Conservation (phyloP, 495 filamentous ascomycete genomes). For the Neurospora tetraspora region DNA sequence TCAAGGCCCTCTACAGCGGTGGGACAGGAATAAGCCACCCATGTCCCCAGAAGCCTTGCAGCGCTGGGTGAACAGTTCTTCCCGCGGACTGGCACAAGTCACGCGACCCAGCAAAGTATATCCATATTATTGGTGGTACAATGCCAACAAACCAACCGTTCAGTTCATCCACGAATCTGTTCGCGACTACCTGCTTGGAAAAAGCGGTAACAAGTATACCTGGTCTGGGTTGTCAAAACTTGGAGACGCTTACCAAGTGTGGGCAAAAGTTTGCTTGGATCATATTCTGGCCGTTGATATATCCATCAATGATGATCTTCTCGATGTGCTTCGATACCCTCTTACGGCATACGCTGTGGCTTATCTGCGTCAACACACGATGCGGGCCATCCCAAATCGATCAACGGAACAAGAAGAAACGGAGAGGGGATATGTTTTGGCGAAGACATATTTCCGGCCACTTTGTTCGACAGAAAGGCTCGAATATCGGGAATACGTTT, state of each 20-base stretch:
- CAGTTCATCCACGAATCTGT: constrained; percentile 34
- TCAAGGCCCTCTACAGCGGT: not conserved
- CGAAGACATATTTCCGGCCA: too few species aligned
- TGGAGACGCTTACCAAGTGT: not conserved
- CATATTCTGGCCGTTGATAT: not conserved
- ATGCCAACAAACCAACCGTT: constrained; percentile 1
- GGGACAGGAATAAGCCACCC: not conserved
- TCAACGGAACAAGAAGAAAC: too few species aligned
- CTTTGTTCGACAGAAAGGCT: too few species aligned
- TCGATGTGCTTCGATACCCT: too few species aligned
- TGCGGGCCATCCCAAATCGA: too few species aligned
- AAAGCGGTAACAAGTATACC: not conserved
- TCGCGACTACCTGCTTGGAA: constrained; percentile 16
- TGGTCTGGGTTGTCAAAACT: not conserved
- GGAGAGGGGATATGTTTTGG: too few species aligned
- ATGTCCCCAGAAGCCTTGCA: constrained; percentile 2
- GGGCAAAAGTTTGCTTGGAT: not conserved
- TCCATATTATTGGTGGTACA: too few species aligned
- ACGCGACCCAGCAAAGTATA: constrained; percentile 1
- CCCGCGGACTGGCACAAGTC: constrained; percentile 23
- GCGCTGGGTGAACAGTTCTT: constrained; percentile 15
- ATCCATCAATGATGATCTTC: too few species aligned
- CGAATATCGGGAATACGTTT: too few species aligned
- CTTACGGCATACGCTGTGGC: too few species aligned
- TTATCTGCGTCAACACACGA: too few species aligned